These are phyloP conservation scores for Drechmeria coniospora DNA, from an alignment of 2,329 filamentous ascomycete species.

Conservation along the genomic window DNA sequence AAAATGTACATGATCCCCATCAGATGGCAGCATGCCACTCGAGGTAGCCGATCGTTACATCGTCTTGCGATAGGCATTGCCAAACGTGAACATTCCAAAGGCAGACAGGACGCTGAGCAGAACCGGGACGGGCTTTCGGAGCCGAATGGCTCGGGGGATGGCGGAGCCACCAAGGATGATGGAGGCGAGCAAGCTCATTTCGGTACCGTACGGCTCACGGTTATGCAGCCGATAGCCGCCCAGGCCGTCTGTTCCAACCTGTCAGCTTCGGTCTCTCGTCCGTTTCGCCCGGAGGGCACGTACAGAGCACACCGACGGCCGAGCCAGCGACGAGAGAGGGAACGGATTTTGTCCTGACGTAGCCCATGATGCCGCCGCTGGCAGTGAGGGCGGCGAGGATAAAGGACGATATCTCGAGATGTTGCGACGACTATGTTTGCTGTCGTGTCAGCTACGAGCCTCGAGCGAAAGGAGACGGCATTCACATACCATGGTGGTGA, in stretches of 20 bases:
- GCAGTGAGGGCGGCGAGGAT: conserved; percentile 71
- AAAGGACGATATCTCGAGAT: conserved; percentile 47
- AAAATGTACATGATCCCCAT: neutral
- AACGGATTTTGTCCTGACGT: conserved; percentile 66
- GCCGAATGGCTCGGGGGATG: conserved; percentile 72
- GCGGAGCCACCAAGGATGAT: conserved; percentile 70
- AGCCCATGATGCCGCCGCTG: conserved; percentile 76
- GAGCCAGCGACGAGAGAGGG: conserved; percentile 77
- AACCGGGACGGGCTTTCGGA: conserved; percentile 70
- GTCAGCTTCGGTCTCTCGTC: too few species aligned
- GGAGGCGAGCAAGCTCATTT: conserved; percentile 78
- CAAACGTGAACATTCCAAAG: conserved; percentile 69
- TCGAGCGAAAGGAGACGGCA: too few species aligned
- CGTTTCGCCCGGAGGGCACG: conserved; percentile 11
- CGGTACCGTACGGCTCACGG: conserved; percentile 64
- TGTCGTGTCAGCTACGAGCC: too few species aligned
- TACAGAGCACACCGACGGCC: conserved; percentile 57
- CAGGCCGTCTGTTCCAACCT: conserved; percentile 54
- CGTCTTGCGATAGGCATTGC: conserved; percentile 42
- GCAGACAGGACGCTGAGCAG: conserved; percentile 64
- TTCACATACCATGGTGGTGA: conserved; percentile 3
- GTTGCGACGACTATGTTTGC: too few species aligned
- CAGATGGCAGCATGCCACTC: neutral
- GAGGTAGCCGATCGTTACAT: conserved; percentile 12
- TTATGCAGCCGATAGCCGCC: conserved; percentile 69